Evolutionary conservation across 2,329 filamentous ascomycete species (phyloP).

Genomic region (Colletotrichum musicola): DNA sequence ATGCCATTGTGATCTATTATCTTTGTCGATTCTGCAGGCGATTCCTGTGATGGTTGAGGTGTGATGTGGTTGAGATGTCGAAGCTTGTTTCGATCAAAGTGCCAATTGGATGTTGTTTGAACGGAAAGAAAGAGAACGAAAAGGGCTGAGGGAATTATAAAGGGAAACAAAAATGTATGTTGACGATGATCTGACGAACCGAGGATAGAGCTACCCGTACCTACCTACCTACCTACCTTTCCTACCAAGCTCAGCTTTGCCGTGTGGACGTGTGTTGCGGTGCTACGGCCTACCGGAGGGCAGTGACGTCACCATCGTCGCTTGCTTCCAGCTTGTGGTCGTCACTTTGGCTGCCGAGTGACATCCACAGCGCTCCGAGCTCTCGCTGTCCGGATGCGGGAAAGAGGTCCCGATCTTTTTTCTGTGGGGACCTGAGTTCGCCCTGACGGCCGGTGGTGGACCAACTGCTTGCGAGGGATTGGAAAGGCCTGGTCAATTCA

Average conservation of each 20-base stretch:
- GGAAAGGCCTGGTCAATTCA: constrained; percentile 11
- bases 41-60: no score
- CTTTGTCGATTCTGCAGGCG: background rate
- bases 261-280: no score
- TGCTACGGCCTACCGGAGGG: no score
- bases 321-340: constrained; percentile 1
- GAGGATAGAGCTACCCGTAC: no score
- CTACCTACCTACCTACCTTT: no score
- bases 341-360: constrained; percentile 17
- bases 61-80: background rate
- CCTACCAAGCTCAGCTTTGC: no score
- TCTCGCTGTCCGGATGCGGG: background rate
- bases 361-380: background rate
- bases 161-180: background rate
- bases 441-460: background rate
- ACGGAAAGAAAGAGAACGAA: background rate
- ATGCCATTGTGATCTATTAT: constrained; percentile 46
- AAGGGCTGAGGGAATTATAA: background rate
- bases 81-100: background rate
- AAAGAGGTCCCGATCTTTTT: background rate
- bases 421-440: background rate
- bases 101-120: background rate
- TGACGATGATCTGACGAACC: background rate
- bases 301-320: no score
- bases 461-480: constrained; percentile 26